Evolutionary conservation across 345 rosid species (phyloP), one percentile per base, ranked within the genome.

Genomic region (Gossypium bickii): DNA sequence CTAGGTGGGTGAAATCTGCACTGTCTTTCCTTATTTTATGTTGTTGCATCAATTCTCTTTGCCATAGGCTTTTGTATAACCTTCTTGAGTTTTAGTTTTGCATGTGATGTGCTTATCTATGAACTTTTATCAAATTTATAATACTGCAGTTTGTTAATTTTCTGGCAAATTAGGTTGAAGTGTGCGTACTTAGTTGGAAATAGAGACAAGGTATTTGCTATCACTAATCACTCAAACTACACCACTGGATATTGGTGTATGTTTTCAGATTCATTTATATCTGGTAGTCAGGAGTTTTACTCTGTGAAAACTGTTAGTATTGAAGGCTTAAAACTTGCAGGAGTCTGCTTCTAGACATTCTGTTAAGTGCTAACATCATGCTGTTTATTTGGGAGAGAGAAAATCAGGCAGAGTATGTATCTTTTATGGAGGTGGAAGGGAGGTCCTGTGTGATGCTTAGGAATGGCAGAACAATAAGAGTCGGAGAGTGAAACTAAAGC

Each of bases 1-100:
- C 98, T 66, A 91, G 94, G 99, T 93, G 77, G 81, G 85, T 81
- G 38, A 63, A 78, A 51, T 52, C 61, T 75, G 48, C 51, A 3
- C 12, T 71, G 44, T 45, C 22, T 59, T 11, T 71, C 43, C 56
- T 38, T 61, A 34, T 15, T 70, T 59, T 51, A 12, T 4, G 1
- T 38, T 53, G 45, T 44, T 20, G 13, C 34, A 38, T 56, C 4
- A 20, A 69, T 34, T 53, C 63, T 47, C 44, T 47, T 3, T 10
- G 47, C 67, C 43, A 2, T 38, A 8, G 22, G 38, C 13, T 63
- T 18, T 41, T 41, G 49, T 10, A 64, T 41, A 17, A 38, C 69
- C 69, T 64, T 64, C 18, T 20, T 10, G 69, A 64, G 25, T 41
- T 3, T 64, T 41, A 10, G 25, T 17, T 41, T 64, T 64, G 16